Evolutionary conservation across 2,329 filamentous ascomycete species (phyloP), one percentile per base, ranked within the genome.

Genomic region (Fusarium sp.): DNA sequence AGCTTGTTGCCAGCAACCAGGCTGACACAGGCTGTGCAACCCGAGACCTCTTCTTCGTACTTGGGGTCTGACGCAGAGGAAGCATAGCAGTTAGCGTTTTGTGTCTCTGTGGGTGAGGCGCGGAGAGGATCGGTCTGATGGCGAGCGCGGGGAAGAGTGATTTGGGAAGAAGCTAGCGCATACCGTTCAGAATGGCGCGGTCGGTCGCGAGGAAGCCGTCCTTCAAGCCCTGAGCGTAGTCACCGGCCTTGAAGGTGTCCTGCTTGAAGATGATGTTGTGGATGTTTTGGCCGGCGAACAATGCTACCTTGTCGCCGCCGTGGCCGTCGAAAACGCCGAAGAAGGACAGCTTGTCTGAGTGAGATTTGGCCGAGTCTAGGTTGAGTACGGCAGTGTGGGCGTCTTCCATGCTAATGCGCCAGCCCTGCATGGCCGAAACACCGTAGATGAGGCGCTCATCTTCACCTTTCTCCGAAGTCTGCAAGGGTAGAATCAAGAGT

Each of bases 371-470:
- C 28, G 89, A 86, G 65, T 80, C 79, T 62, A 98, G 90, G 82
- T 98, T 94, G 79, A 99, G 92, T 55, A 98, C 85, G 60, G 93
- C 89, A 67, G 93, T 94, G 84, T 99, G 96, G 70, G 96, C 91
- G 81, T 99, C 96, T 82, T 99, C 96, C 96, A 99, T 99, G 86
- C 94, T 97, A 85, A 99, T 98, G 85, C 96, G 93, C 96, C 96
- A 99, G 86, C 96, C 96, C 84, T 99, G 96, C 96, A 99, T 99
- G 83, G 94, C 94, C 73, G 96, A 99, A 73, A 98, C 91, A 79
- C 96, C 96, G 82, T 93, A 99, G 80, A 96, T 84, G 80, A 97
- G 90, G 80, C 94, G 91, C 73, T 97, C 94, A 93, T 98, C 95
- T 85, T 94, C 91, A 83, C 95, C 95, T 80, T 91, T 91, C 81